Base-by-base conservation (phyloP, 1,139 yeast species). In the Wickerhamomyces sp. region DNA sequence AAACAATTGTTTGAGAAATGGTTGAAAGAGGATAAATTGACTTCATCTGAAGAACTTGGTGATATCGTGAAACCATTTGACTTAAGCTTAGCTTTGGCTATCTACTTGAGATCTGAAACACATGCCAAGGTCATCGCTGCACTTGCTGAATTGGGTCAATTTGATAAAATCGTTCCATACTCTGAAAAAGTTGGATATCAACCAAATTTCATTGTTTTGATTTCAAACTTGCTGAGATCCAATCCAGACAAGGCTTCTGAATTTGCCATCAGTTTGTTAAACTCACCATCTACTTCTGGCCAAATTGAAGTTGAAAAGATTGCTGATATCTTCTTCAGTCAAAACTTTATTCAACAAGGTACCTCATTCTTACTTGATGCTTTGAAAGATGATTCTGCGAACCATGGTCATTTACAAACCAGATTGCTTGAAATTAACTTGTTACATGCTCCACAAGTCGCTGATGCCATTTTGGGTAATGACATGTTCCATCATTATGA, bases 231-330 rank as follows among this genome's bases (percentile, higher is more conserved):
- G 55, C 80, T 91, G 33, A 78, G 96, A 60, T 79, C 85, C 30
- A 88, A 85, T 57, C 96, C 98, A n/a, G 99, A 93, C 55, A 87
- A 87, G 61, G 98, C 96, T 20, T 86, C 96, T 37, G 98, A 91
- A 61, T 91, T 93, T 66, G 97, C 98, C 12, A 81, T 89, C 29
- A 84, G 88, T 46, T 72, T 93, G 42, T 75, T 87, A 46, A 72
- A 78, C 48, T 68, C 75, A 34, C 74, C 75, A 20, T 78, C 75
- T 32, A 67, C 79, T 28, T 68, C 75, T 32, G 66, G 70, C n/a
- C 74, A 78, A 46, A 66, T 89, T 47, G 87, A 89, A 50, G 69
- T 87, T 46, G 96, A 89, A 65, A 80, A 80, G 48, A 72, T 87
- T 52, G 93, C 96, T 30, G 98, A 93, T 58, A 82, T 91, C 44